A percentile compares a stretch with the other conserved stretches of the same genome.
Conservation (phyloP, 805 yeast genomes). For the Starmerella lactis-condensi region DNA sequence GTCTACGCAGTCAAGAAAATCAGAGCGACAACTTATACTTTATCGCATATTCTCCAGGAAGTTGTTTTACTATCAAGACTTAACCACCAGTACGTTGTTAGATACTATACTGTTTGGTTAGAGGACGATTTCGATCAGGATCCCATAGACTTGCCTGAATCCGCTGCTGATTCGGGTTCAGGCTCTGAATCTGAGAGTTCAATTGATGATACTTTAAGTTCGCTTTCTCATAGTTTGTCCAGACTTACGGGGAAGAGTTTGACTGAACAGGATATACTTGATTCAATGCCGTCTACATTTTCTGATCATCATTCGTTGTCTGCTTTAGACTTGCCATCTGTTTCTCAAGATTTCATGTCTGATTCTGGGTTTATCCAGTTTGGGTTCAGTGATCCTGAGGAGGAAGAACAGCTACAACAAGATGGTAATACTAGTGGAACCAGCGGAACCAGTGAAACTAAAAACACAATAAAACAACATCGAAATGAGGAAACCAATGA, state of each 20-base stretch:
- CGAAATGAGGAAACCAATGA: neutral
- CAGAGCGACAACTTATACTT: constrained; percentile 32
- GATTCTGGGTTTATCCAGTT: constrained; percentile 20
- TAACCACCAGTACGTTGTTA: constrained; percentile 86
- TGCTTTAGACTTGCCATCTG: constrained; percentile 11
- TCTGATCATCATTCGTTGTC: constrained; percentile 11
- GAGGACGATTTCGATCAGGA: constrained; percentile 40
- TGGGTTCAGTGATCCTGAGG: constrained; percentile 14
- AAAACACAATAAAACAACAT: neutral
- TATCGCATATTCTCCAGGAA: constrained; percentile 70
- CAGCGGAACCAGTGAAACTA: neutral
- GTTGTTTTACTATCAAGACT: constrained; percentile 80
- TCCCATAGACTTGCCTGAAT: no score
- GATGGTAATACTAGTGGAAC: no score
- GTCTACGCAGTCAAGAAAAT: constrained; percentile 89
- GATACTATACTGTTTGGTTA: constrained; percentile 95
- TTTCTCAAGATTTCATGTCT: constrained; percentile 15
- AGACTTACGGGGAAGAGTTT: neutral
- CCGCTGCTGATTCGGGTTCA: neutral
- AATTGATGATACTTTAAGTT: neutral
- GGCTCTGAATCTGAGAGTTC: neutral
- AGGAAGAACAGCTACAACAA: no score
- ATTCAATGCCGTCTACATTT: constrained; percentile 2
- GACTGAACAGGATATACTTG: neutral
- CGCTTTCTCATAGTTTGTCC: neutral